Evolutionary conservation across 2,329 filamentous ascomycete genomes (phyloP).

Genomic region (Paraphaeosphaeria sporulosa): DNA sequence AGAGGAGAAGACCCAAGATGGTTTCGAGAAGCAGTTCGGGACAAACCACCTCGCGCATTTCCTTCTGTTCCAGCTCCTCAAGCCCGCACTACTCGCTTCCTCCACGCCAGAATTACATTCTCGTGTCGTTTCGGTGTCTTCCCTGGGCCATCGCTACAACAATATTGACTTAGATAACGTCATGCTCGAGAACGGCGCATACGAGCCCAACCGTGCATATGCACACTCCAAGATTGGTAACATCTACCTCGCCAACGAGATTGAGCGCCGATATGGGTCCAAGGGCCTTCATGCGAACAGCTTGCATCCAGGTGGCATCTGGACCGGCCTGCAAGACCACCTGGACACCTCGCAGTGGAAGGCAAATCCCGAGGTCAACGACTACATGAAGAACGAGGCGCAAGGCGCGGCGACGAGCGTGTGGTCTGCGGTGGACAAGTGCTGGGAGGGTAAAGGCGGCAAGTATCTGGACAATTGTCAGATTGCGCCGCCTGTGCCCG

Average conservation of each 20-base stretch:
- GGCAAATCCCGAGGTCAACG: not conserved
- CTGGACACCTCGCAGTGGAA: constrained; percentile 5
- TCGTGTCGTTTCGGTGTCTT: constrained; percentile 51
- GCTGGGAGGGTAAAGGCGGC: constrained; percentile 45
- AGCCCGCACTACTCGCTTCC: constrained; percentile 47
- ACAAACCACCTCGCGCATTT: constrained; percentile 59
- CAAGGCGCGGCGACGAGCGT: constrained; percentile 52
- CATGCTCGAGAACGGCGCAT: constrained; percentile 49
- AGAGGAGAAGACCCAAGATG: constrained; percentile 35
- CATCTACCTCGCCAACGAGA: constrained; percentile 60
- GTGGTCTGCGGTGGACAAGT: constrained; percentile 41
- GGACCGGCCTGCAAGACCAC: constrained; percentile 12
- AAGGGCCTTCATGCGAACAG: constrained; percentile 51
- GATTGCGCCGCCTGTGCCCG: constrained; percentile 19
- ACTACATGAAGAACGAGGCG: constrained; percentile 31
- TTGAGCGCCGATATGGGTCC: constrained; percentile 58
- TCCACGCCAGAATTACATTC: constrained; percentile 32
- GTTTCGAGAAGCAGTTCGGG: constrained; percentile 48
- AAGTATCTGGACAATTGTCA: constrained; percentile 40
- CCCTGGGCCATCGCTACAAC: constrained; percentile 47
- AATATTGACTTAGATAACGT: constrained; percentile 54
- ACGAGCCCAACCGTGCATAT: constrained; percentile 50
- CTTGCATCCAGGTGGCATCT: constrained; percentile 28
- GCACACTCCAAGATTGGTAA: constrained; percentile 61
- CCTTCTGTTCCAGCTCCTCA: constrained; percentile 52